Evolutionary conservation across 169 alveolate species (phyloP), one percentile per base, ranked within the genome.

Genomic region (Plasmodium relictum): DNA sequence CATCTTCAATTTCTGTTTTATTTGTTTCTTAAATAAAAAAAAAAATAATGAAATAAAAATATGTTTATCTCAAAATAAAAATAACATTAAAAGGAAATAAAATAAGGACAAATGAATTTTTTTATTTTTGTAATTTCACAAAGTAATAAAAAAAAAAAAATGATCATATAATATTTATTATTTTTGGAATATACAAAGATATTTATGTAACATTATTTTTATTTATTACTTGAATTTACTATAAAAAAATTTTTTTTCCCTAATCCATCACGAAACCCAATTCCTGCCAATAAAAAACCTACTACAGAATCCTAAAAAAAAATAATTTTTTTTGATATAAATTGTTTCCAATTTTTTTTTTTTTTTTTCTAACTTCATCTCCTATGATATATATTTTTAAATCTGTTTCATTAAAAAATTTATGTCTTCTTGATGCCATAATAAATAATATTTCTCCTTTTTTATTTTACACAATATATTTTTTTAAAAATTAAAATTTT

Each of bases 231-330:
- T 59, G 96, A 86, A 26, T 90, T 91, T 52, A 93, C 93, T 45
- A 93, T 91, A 69, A 88, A 91, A 86, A 91, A 93, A 68, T 93
- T 93, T 59, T 93, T 93, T 59, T 85, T 85, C 16, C 96, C 96
- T 66, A 88, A 44, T 6, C 94, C 96, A 91, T 93, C 96, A 76
- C 93, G 88, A 91, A 91, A 88, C 37, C 96, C 96, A 66, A 91
- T 89, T 59, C 96, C 96, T 16, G 96, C 96, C 72, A 93, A 74
- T 62, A 93, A 86, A 88, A 93, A 93, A 37, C 96, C 96, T 20
- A 93, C 94, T 45, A 93, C 96, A 31, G 96, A 91, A 70, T 93
- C 96, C 96, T 93, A 42, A 18, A 3, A 31, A n/a, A 31, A 31
- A 3, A 2, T 31, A 31, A 31, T 2, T 31, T 31, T 31, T 2